A percentile compares a stretch with the other conserved stretches of the same genome.
These are phyloP conservation scores for Alternaria consortialis DNA, from an alignment of 2,329 filamentous ascomycete species.

Conservation along the genomic window DNA sequence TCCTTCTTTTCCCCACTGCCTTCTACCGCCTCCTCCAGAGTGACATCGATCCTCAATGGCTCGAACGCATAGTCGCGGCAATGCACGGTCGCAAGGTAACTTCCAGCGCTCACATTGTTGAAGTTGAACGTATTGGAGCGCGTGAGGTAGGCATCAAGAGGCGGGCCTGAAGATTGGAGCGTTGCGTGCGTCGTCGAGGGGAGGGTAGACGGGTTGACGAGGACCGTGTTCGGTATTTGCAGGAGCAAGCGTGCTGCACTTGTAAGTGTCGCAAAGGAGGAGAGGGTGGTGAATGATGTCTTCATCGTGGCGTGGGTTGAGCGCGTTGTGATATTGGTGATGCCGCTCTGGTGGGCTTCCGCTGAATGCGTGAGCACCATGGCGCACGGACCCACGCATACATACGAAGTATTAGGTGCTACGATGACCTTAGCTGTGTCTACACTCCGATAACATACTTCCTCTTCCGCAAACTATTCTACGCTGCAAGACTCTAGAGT, in stretches of 20 bases:
- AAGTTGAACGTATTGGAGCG: conserved; percentile 78
- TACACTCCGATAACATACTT: too few species aligned
- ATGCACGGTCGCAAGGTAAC: conserved; percentile 85
- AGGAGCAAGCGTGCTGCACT: conserved; percentile 60
- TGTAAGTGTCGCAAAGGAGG: conserved; percentile 53
- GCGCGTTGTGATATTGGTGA: not conserved
- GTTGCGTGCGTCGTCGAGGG: conserved; percentile 70
- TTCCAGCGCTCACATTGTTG: conserved; percentile 72
- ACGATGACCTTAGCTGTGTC: too few species aligned
- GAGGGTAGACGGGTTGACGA: conserved; percentile 58
- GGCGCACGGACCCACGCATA: not conserved
- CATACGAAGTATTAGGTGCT: not conserved
- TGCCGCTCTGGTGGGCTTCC: not conserved
- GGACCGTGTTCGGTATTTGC: conserved; percentile 58
- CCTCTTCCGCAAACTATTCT: too few species aligned
- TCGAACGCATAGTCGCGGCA: conserved; percentile 78
- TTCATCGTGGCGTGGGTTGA: conserved; percentile 31
- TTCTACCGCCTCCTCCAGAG: conserved; percentile 37
- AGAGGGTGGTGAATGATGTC: conserved; percentile 49
- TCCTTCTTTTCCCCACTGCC: conserved; percentile 43
- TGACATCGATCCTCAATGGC: conserved; percentile 81
- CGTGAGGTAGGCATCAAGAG: conserved; percentile 70
- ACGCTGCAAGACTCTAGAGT: too few species aligned
- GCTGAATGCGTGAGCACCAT: not conserved
- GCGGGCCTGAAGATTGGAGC: conserved; percentile 65